Percentiles rank a stretch among this genome's conserved stretches.
These are phyloP conservation scores for Lepiota brunneoincarnata DNA, from an alignment of 768 basidiomycete genomes.

Conservation along the genomic window DNA sequence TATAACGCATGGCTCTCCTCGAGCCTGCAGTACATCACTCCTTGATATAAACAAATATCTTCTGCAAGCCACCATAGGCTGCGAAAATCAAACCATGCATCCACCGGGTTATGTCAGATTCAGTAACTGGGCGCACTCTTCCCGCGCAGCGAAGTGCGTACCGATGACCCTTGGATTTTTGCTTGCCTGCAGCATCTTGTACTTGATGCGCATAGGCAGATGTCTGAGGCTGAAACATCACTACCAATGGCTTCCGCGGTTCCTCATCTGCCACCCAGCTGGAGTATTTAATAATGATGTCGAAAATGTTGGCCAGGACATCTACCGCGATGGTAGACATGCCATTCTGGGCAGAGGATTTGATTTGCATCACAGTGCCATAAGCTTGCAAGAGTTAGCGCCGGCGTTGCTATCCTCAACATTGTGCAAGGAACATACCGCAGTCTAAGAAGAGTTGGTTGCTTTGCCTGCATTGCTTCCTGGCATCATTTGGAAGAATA, in stretches of 20 bases:
- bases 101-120: constrained; percentile 24
- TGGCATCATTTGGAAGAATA: constrained; percentile 63
- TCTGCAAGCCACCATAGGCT: too few species aligned
- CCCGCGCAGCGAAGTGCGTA: constrained; percentile 66
- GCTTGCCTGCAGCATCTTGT: constrained; percentile 61
- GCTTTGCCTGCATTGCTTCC: constrained; percentile 71
- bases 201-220: constrained; percentile 65
- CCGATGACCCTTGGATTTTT: constrained; percentile 58
- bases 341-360: constrained; percentile 53
- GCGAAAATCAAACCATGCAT: too few species aligned
- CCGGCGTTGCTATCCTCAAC: not conserved
- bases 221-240: constrained; percentile 53
- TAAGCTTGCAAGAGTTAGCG: constrained; percentile 45
- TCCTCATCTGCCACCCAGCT: constrained; percentile 78
- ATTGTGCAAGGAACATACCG: constrained; percentile 37
- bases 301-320: constrained; percentile 58
- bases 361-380: constrained; percentile 56
- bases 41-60: too few species aligned
- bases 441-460: constrained; percentile 69
- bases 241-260: constrained; percentile 59
- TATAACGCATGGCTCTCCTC: too few species aligned
- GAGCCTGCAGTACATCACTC: too few species aligned
- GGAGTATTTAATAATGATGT: constrained; percentile 52
- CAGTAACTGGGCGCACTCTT: constrained; percentile 67
- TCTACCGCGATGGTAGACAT: constrained; percentile 75